These are phyloP conservation scores for Grigorovia humatica DNA, from an alignment of 805 yeast genomes.

Conservation along the genomic window DNA sequence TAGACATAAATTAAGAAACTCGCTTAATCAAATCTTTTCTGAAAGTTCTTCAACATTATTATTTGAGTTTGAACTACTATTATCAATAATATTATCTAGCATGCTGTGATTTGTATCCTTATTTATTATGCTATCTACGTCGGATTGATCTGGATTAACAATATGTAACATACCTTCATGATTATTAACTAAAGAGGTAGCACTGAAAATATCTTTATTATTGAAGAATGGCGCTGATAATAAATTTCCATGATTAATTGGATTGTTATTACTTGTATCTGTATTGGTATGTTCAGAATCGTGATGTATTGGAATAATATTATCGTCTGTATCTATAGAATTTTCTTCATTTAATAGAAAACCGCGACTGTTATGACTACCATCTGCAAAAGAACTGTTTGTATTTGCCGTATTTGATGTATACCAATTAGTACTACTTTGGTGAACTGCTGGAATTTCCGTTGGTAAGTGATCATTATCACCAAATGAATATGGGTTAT, in stretches of 20 bases:
- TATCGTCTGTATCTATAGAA: not conserved
- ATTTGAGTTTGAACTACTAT: not conserved
- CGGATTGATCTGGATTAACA: slow-evolving; percentile 35
- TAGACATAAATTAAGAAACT: not conserved
- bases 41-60: not conserved
- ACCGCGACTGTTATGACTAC: not conserved
- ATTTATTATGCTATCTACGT: not conserved
- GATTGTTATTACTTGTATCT: not conserved
- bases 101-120: not conserved
- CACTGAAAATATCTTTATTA: slow-evolving; percentile 42
- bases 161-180: slow-evolving; percentile 38
- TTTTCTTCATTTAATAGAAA: not conserved
- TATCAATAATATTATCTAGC: not conserved
- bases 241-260: slow-evolving; percentile 1
- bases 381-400: not conserved
- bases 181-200: slow-evolving; percentile 44
- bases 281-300: not conserved
- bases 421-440: not conserved
- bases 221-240: slow-evolving; percentile 15
- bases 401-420: slow-evolving; percentile 1
- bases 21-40: not conserved
- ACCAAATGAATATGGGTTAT: slow-evolving; percentile 29
- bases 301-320: not conserved
- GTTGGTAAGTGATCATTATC: slow-evolving; percentile 22
- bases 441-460: slow-evolving; percentile 9